Evolutionary conservation across 2,329 filamentous ascomycete genomes (phyloP), one percentile per base, ranked within the genome.

Genomic region (Coniosporium tulheliwenetii): DNA sequence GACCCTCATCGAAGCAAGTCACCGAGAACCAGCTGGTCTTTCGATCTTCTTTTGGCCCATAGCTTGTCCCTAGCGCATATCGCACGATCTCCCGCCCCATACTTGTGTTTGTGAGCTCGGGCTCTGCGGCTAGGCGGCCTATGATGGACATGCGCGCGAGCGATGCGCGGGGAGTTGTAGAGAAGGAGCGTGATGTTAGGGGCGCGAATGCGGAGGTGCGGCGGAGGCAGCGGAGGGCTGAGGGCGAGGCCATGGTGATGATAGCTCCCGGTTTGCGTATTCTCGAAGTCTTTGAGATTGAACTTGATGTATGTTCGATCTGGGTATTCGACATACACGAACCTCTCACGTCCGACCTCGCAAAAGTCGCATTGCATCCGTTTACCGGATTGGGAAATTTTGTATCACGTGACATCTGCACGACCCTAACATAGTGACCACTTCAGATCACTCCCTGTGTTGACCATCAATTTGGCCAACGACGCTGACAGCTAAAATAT

Each of bases 1-100:
- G 62, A 10, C 81, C 83, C 10, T 67, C 65, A 40, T 65, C 51
- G 58, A 96, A 96, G 64, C 71, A 77, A 30, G 77, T 69, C 41
- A 96, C 69, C 43, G 71, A 72, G 71, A 93, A 96, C 82, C 83
- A 96, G 69, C 80, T 91, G 29, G 81, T 84, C 57, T 77, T 72
- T 55, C 76, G 70, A 12, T 89, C 81, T 10, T 89, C 82, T 48
- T 64, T 67, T 45, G 69, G 63, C 10, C 85, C 85, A 44, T 59
- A 60, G 59, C 67, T 78, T 52, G 77, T 82, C 39, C 76, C 87
- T 46, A 98, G 66, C 4, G 77, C 66, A 59, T 93, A 96, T 52
- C 73, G 75, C 54, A 96, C 57, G 43, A 93, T 54, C 47, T 93
- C 82, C 47, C 71, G 71, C 43, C 85, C 85, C 40, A 67, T 79